These are phyloP conservation scores for Cyberlindnera xishuangbannaensis DNA, from an alignment of 805 yeast genomes.

Conservation along the genomic window DNA sequence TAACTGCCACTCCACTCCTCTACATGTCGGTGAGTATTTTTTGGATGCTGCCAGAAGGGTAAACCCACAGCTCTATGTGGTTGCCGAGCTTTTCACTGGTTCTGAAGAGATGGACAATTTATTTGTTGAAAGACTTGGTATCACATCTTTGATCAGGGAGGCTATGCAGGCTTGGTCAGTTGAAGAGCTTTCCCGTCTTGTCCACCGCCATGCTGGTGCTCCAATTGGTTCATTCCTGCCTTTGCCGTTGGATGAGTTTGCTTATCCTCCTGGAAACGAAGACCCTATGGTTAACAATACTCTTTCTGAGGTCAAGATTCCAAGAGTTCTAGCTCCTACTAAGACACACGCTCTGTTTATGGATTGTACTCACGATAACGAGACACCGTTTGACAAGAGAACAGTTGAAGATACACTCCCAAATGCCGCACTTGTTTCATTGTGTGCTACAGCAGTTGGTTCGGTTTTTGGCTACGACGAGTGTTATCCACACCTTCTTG, in stretches of 20 bases:
- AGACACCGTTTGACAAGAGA: slow-evolving; percentile 81
- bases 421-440: slow-evolving; percentile 88
- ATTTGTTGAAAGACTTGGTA: slow-evolving; percentile 86
- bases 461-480: slow-evolving; percentile 94
- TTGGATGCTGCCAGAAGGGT: slow-evolving; percentile 82
- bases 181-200: slow-evolving; percentile 75
- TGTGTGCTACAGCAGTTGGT: slow-evolving; percentile 92
- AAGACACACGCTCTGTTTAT: slow-evolving; percentile 92
- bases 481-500: slow-evolving; percentile 73
- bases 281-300: slow-evolving; percentile 21
- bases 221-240: slow-evolving; percentile 90
- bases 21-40: slow-evolving; percentile 87
- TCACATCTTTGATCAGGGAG: slow-evolving; percentile 84
- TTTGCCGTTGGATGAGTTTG: slow-evolving; percentile 68
- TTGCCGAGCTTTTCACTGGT: slow-evolving; percentile 92
- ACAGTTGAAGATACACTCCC: slow-evolving; percentile 93
- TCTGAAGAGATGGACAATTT: slow-evolving; percentile 86
- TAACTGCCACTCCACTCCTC: slow-evolving; percentile 93
- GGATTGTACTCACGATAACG: slow-evolving; percentile 98
- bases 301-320: slow-evolving; percentile 62
- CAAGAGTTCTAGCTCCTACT: slow-evolving; percentile 55
- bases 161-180: slow-evolving; percentile 97
- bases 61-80: slow-evolving; percentile 84
- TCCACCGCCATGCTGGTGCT: slow-evolving; percentile 90
- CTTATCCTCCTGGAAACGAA: slow-evolving; percentile 49